Conservation (phyloP, 345 rosid genomes). For the Melaleuca quinquenervia region DNA sequence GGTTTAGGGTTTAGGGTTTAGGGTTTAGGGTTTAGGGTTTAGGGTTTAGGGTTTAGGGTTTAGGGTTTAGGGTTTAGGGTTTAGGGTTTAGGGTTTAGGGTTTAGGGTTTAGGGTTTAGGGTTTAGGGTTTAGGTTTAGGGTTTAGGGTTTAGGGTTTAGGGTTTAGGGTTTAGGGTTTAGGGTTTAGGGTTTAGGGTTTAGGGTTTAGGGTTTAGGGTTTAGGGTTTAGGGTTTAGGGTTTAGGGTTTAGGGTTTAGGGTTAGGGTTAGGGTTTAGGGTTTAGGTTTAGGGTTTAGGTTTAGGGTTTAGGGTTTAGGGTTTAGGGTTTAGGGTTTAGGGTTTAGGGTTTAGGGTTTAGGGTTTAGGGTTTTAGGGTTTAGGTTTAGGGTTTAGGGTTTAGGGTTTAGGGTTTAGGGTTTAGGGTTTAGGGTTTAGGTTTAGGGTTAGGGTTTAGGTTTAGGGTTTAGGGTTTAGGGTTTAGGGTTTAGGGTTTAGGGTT, state of each 20-base stretch:
- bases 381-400: background rate
- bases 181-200: background rate
- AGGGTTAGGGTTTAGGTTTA: background rate
- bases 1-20: background rate
- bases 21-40: background rate
- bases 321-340: background rate
- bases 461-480: background rate
- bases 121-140: background rate
- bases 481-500: background rate
- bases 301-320: background rate
- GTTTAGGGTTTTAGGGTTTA: background rate
- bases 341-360: background rate
- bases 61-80: background rate
- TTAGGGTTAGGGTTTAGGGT: background rate
- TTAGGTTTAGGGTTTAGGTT: background rate
- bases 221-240: background rate
- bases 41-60: background rate
- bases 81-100: background rate
- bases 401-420: background rate
- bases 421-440: background rate
- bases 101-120: background rate
- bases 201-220: background rate
- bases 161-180: background rate
- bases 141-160: background rate
- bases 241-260: background rate